Conservation (phyloP, 1,284 basidiomycete genomes). For the Lentinus polychrous region DNA sequence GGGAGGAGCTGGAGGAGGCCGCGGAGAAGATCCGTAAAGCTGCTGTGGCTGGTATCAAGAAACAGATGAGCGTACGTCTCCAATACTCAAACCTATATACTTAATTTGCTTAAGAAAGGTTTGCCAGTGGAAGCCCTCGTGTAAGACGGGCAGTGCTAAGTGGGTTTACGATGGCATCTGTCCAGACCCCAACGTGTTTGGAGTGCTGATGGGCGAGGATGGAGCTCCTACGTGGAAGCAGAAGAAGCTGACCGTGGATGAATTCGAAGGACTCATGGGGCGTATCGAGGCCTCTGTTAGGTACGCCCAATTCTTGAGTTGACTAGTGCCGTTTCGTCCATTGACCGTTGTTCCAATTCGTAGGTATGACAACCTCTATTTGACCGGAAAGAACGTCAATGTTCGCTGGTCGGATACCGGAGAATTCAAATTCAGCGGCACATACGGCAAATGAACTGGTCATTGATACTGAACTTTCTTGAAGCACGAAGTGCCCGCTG, state of each 20-base stretch:
- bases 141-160: slow-evolving; percentile 41
- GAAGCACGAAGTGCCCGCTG: too few relatives aligned
- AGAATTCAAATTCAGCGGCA: slow-evolving; percentile 46
- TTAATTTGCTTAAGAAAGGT: too few relatives aligned
- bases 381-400: slow-evolving; percentile 39
- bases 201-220: slow-evolving; percentile 34
- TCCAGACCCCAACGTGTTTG: slow-evolving; percentile 45
- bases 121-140: slow-evolving; percentile 44
- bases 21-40: slow-evolving; percentile 41
- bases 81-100: not conserved
- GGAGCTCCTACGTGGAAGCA: slow-evolving; percentile 45
- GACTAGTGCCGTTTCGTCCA: not conserved
- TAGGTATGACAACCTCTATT: slow-evolving; percentile 35
- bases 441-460: slow-evolving; percentile 26
- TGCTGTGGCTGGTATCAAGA: slow-evolving; percentile 44
- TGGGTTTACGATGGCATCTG: slow-evolving; percentile 53
- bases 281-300: slow-evolving; percentile 19
- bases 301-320: slow-evolving; percentile 14
- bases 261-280: slow-evolving; percentile 38
- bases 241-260: slow-evolving; percentile 40
- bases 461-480: too few relatives aligned
- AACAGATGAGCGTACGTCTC: slow-evolving; percentile 40
- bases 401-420: slow-evolving; percentile 44
- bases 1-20: slow-evolving; percentile 30
- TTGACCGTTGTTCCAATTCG: not conserved